Conservation (phyloP, 1,139 yeast species). For the Scheffersomyces segobiensis region DNA sequence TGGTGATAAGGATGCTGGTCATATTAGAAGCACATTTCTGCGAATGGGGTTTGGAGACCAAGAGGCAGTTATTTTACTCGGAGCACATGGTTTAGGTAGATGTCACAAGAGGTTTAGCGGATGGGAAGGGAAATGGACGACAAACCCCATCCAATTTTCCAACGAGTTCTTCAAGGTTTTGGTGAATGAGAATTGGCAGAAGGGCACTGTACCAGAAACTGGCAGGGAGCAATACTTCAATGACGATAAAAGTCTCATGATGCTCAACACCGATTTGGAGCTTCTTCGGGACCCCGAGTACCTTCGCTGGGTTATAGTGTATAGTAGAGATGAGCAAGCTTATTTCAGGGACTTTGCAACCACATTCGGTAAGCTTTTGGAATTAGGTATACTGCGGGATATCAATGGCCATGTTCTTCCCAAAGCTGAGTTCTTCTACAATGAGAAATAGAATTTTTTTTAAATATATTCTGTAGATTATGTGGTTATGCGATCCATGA, state of each 20-base stretch:
- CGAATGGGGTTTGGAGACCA: conserved; percentile 65
- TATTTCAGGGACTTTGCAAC: conserved; percentile 55
- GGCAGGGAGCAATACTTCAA: conserved; percentile 40
- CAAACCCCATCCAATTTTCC: conserved; percentile 32
- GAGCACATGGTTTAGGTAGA: conserved; percentile 67
- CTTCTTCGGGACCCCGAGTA: conserved; percentile 51
- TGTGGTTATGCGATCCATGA: no score
- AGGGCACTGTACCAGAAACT: conserved; percentile 39
- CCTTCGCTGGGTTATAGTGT: conserved; percentile 50
- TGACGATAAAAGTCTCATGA: conserved; percentile 50
- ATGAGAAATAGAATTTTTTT: background rate
- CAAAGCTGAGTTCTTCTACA: conserved; percentile 3
- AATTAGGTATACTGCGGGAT: conserved; percentile 48
- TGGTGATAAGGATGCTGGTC: conserved; percentile 53
- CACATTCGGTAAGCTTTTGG: conserved; percentile 57
- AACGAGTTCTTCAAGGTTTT: conserved; percentile 37
- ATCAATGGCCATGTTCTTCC: conserved; percentile 12
- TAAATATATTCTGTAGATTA: no score
- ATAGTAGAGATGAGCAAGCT: conserved; percentile 52
- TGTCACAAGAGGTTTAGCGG: conserved; percentile 56
- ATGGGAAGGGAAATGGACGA: conserved; percentile 47
- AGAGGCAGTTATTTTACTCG: conserved; percentile 63
- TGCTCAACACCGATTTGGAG: conserved; percentile 66
- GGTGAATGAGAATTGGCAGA: conserved; percentile 31
- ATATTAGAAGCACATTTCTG: conserved; percentile 52